Percentiles rank a stretch among this genome's conserved stretches.
Evolutionary conservation across 2,329 filamentous ascomycete genomes (phyloP).

Genomic region (Daldinia sp.): DNA sequence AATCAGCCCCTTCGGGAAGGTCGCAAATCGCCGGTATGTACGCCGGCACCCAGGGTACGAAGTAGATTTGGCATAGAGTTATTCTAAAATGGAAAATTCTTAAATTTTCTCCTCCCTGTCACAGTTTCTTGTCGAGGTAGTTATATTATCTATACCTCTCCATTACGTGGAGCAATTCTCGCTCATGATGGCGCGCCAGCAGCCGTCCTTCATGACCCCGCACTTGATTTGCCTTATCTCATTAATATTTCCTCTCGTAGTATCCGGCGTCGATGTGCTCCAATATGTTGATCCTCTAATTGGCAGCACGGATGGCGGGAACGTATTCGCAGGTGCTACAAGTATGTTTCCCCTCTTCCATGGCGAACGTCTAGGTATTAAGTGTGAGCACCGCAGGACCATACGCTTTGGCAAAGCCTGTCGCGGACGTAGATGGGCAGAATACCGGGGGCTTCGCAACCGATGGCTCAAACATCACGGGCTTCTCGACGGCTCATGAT

Average conservation of each 20-base stretch:
- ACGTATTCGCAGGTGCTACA: slow-evolving; percentile 65
- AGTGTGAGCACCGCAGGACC: slow-evolving; percentile 47
- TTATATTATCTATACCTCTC: too few species aligned
- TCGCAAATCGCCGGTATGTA: slow-evolving; percentile 6
- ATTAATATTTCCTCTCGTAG: slow-evolving; percentile 25
- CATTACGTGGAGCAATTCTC: not conserved
- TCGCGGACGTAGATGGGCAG: slow-evolving; percentile 59
- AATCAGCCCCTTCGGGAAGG: slow-evolving; percentile 22
- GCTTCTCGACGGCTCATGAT: slow-evolving; percentile 59
- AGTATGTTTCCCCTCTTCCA: slow-evolving; percentile 6
- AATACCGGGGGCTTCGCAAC: slow-evolving; percentile 57
- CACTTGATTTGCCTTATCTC: slow-evolving; percentile 22
- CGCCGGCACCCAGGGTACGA: not conserved
- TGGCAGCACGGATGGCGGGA: slow-evolving; percentile 63
- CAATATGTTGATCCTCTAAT: slow-evolving; percentile 58
- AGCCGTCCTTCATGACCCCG: slow-evolving; percentile 13
- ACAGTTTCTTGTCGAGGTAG: too few species aligned
- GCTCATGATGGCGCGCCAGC: slow-evolving; percentile 8
- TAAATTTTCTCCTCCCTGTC: not conserved
- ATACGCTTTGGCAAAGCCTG: slow-evolving; percentile 65
- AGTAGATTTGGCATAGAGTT: not conserved
- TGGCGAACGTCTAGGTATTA: not conserved
- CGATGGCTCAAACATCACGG: slow-evolving; percentile 58
- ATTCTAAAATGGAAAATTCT: not conserved
- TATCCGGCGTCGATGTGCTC: slow-evolving; percentile 38